These are phyloP conservation scores for Calonectria multiphialidica DNA, from an alignment of 2,329 filamentous ascomycete genomes.

Conservation along the genomic window DNA sequence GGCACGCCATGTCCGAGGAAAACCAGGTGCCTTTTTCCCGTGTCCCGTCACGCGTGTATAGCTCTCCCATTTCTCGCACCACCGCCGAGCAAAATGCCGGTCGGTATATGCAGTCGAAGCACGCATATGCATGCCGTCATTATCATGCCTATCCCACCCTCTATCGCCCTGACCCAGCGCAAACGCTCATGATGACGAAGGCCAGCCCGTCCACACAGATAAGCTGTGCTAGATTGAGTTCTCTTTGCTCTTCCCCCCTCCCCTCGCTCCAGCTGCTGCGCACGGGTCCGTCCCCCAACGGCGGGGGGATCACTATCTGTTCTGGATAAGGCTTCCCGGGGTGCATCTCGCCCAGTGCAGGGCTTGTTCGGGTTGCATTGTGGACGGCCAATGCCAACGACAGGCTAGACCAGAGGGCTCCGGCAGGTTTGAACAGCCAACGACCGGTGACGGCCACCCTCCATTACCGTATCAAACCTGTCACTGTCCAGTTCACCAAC, in stretches of 20 bases:
- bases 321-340: constrained; percentile 6
- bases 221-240: background rate
- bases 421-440: background rate
- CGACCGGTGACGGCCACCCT: background rate
- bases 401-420: background rate
- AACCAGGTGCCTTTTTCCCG: background rate
- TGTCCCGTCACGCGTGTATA: background rate
- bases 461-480: background rate
- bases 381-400: background rate
- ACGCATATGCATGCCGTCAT: background rate
- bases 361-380: background rate
- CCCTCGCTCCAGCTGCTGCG: background rate
- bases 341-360: background rate
- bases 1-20: background rate
- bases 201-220: background rate
- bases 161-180: background rate
- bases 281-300: background rate
- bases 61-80: background rate
- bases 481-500: background rate
- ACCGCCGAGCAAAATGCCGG: background rate
- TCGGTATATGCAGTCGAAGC: too few species aligned
- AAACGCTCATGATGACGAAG: background rate
- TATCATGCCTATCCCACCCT: background rate
- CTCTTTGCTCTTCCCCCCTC: background rate
- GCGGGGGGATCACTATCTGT: background rate